Evolutionary conservation across 768 basidiomycete species (phyloP).

Genomic region (Tephrocybe sp.): DNA sequence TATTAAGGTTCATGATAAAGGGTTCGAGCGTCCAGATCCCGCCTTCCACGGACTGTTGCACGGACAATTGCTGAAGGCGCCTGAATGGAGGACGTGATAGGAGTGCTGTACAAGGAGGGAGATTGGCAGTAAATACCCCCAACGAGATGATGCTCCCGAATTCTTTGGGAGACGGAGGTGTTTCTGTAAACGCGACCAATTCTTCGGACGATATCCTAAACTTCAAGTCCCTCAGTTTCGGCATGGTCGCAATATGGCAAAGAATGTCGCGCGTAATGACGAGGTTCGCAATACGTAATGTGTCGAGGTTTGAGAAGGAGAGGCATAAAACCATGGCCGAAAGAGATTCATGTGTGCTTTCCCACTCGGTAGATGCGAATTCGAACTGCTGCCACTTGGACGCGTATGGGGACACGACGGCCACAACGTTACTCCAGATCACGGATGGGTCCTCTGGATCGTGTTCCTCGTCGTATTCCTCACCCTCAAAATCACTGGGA

Average conservation of each 20-base stretch:
- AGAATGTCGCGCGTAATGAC: not conserved
- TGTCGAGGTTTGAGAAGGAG: not conserved
- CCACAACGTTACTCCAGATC: no score
- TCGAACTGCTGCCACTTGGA: not conserved
- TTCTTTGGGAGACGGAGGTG: not conserved
- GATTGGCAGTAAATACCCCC: not conserved
- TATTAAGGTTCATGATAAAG: not conserved
- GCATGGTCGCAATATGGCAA: constrained; percentile 3
- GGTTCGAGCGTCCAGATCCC: not conserved
- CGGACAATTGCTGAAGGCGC: not conserved
- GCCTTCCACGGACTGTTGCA: not conserved
- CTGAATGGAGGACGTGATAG: not conserved
- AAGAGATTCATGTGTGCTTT: not conserved
- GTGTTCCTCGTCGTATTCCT: no score
- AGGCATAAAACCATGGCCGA: not conserved
- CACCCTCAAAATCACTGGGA: not conserved
- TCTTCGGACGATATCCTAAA: constrained; percentile 5
- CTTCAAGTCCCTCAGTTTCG: not conserved
- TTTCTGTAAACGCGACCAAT: not conserved
- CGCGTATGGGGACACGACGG: not conserved
- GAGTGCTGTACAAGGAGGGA: not conserved
- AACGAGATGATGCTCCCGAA: not conserved
- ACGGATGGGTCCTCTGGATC: no score
- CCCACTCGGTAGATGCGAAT: not conserved
- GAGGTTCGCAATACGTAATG: not conserved